Evolutionary conservation across 2,329 filamentous ascomycete species (phyloP).

Genomic region (Sporothrix variecibatus): DNA sequence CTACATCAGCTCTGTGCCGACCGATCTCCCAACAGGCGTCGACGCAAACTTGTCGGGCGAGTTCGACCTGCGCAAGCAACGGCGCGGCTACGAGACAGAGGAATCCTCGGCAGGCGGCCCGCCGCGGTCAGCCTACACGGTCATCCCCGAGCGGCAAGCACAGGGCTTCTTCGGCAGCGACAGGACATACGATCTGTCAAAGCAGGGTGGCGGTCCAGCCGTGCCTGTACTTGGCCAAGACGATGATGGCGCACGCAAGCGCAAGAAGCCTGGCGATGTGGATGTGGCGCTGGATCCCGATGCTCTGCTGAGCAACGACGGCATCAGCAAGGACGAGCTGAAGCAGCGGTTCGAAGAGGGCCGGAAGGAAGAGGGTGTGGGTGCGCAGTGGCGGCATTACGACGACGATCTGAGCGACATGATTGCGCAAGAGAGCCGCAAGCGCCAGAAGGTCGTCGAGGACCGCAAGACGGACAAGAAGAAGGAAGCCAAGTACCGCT

Average conservation of each 20-base stretch:
- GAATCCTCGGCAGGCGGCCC: constrained; percentile 59
- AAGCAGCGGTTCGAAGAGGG: constrained; percentile 76
- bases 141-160: constrained; percentile 85
- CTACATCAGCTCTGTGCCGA: constrained; percentile 75
- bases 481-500: constrained; percentile 57
- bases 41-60: constrained; percentile 80
- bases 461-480: constrained; percentile 66
- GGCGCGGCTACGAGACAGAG: constrained; percentile 84
- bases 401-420: constrained; percentile 93
- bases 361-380: constrained; percentile 64
- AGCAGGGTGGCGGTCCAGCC: constrained; percentile 47
- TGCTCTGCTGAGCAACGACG: constrained; percentile 70
- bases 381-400: constrained; percentile 63
- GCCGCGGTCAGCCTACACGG: constrained; percentile 80
- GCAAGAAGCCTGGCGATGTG: constrained; percentile 95
- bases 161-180: constrained; percentile 97
- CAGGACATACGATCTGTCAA: constrained; percentile 81
- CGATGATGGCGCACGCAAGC: constrained; percentile 70
- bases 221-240: constrained; percentile 79
- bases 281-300: constrained; percentile 92
- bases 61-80: constrained; percentile 86
- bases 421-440: constrained; percentile 91
- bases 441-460: constrained; percentile 84
- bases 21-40: constrained; percentile 68
- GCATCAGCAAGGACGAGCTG: constrained; percentile 82